Evolutionary conservation across 345 rosid species (phyloP), one percentile per base, ranked within the genome.

Genomic region (Citrus unshiu): DNA sequence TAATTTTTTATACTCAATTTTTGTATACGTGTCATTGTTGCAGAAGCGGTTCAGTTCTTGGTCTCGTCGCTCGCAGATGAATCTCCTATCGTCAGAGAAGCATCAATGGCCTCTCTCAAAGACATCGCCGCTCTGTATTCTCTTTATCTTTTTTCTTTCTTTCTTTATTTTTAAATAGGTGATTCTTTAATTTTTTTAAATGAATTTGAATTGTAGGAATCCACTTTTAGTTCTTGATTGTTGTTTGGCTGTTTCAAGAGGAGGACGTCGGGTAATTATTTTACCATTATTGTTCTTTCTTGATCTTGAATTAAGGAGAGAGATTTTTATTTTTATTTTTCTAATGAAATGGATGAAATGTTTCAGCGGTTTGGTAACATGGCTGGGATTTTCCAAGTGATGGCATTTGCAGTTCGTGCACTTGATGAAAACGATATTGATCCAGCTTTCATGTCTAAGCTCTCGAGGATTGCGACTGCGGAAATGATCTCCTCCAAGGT

Each of bases 401-500:
- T 93, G 99, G 91, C 99, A 8, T 81, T 90, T 58, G 90, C 91
- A 69, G 93, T 95, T 78, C 84, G 86, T 25, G 92, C 92, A 62
- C 81, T 95, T 70, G 87, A 89, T 79, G 74, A 68, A 74, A 82
- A 75, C n/a, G 93, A 93, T 40, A 84, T 86, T 66, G 99, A 95
- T 89, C 89, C 87, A 70, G 82, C 83, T 77, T 91, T 90, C 86
- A 85, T 93, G 89, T 85, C 88, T 24, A 95, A 90, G 88, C 99
- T 95, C 43, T 98, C 98, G 25, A 95, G 93, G 89, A 90, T 91
- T 84, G 98, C 95, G 72, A 92, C 99, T 1, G 78, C 97, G 2
- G 99, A 95, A 87, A 92, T 95, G 43, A 89, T 95, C 85, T 93
- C 98, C 77, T 91, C 99, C 70, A 95, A 93, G 98, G 99, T 91